These are phyloP conservation scores for Psilocybe cyanescens DNA, from an alignment of 768 basidiomycete species.

Conservation along the genomic window DNA sequence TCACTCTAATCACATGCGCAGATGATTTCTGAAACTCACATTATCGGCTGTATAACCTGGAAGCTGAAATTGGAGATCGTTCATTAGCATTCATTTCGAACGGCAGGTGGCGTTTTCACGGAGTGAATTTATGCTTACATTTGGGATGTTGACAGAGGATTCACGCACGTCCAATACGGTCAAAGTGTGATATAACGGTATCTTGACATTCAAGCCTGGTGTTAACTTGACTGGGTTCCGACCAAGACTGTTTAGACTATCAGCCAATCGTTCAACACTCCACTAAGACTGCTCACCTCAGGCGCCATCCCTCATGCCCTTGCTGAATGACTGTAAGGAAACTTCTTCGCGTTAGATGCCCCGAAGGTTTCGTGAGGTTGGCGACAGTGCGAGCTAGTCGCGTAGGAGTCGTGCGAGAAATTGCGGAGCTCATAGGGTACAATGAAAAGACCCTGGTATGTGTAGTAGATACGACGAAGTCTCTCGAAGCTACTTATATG, in stretches of 20 bases:
- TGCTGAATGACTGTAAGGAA: conserved; percentile 56
- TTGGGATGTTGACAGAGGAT: conserved; percentile 47
- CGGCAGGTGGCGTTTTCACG: too few relatives aligned
- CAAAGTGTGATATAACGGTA: conserved; percentile 50
- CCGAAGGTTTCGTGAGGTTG: background rate
- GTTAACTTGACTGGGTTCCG: conserved; percentile 44
- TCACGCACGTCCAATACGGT: conserved; percentile 52
- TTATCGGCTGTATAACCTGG: conserved; percentile 39
- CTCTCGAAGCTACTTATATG: too few relatives aligned
- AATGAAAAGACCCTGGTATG: too few relatives aligned
- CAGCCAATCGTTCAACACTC: background rate
- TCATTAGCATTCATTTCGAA: background rate
- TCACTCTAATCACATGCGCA: background rate
- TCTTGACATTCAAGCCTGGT: conserved; percentile 48
- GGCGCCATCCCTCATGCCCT: conserved; percentile 55
- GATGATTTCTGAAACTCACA: conserved; percentile 14
- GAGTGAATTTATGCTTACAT: conserved; percentile 28
- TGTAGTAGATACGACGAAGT: too few relatives aligned
- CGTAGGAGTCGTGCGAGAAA: too few relatives aligned
- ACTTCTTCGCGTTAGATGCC: conserved; percentile 21
- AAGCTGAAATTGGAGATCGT: conserved; percentile 21
- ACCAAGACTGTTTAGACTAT: conserved; percentile 38
- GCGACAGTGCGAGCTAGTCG: background rate
- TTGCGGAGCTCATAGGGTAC: too few relatives aligned
- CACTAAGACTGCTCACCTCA: conserved; percentile 34